phyloP scores from a whole-genome alignment of 208 protist genomes.

The Herpetomonas tarakana region DNA sequence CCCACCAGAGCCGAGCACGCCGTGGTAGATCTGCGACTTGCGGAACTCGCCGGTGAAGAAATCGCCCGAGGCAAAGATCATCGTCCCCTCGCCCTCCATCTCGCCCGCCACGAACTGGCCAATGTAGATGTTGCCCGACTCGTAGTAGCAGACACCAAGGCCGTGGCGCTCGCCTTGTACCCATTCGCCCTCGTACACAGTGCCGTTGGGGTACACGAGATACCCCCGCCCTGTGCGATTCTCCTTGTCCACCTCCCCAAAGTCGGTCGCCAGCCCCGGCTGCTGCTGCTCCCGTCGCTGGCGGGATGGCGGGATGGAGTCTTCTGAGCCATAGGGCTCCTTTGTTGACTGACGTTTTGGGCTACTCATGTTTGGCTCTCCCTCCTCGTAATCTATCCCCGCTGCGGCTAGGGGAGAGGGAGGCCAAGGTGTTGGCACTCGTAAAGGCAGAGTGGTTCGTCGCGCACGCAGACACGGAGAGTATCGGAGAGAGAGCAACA shows the following conservation, averaged over 20 bases:
- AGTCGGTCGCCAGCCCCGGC: not conserved
- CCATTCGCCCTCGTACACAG: conserved; percentile 55
- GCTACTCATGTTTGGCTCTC: no score
- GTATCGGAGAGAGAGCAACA: no score
- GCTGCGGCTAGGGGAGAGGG: no score
- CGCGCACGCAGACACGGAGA: no score
- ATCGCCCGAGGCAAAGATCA: conserved; percentile 51
- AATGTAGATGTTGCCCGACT: conserved; percentile 59
- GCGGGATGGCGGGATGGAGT: not conserved
- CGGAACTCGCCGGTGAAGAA: conserved; percentile 54
- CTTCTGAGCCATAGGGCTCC: not conserved
- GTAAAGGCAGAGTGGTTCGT: no score
- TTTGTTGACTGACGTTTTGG: not conserved
- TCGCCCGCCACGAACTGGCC: conserved; percentile 44
- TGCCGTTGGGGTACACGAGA: conserved; percentile 33
- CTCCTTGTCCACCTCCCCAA: not conserved
- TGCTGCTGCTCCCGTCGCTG: no score
- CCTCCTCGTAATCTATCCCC: no score
- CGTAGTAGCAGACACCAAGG: conserved; percentile 52
- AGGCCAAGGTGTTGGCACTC: no score
- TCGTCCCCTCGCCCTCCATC: conserved; percentile 55
- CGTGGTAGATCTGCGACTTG: conserved; percentile 30
- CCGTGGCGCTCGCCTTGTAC: conserved; percentile 44
- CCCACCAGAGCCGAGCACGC: conserved; percentile 27
- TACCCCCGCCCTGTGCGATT: not conserved